Conservation (phyloP, 768 basidiomycete genomes). For the Candolleomyces efflorescens region DNA sequence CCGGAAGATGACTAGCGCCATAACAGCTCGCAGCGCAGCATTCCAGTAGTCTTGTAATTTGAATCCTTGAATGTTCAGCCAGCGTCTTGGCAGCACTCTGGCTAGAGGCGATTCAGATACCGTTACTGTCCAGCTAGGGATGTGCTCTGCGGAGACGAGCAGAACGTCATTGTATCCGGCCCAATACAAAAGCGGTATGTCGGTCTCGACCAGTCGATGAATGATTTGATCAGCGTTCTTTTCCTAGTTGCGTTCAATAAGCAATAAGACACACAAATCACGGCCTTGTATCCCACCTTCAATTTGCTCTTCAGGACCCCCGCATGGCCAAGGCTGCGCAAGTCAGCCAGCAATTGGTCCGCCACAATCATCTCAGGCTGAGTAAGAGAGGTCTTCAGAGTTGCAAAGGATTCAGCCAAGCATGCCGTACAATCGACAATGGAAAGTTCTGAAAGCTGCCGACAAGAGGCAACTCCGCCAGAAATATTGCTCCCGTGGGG, state of each 20-base stretch:
- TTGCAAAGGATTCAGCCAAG: constrained; percentile 37
- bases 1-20: constrained; percentile 60
- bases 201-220: constrained; percentile 35
- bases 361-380: not conserved
- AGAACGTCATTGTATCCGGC: constrained; percentile 53
- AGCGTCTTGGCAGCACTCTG: constrained; percentile 63
- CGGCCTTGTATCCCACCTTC: not conserved
- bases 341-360: not conserved
- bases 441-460: constrained; percentile 24
- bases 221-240: not conserved
- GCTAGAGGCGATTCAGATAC: constrained; percentile 41
- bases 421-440: constrained; percentile 43
- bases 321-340: not conserved
- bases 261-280: not conserved
- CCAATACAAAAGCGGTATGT: constrained; percentile 61
- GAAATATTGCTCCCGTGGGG: constrained; percentile 42
- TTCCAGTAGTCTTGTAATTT: constrained; percentile 64
- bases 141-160: constrained; percentile 51
- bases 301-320: not conserved
- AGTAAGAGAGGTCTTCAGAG: constrained; percentile 11
- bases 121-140: constrained; percentile 53
- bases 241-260: not conserved
- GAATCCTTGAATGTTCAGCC: constrained; percentile 68
- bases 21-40: constrained; percentile 65
- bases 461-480: constrained; percentile 48